Evolutionary conservation across 2,329 filamentous ascomycete genomes (phyloP).

Genomic region (Penicillium sp.): DNA sequence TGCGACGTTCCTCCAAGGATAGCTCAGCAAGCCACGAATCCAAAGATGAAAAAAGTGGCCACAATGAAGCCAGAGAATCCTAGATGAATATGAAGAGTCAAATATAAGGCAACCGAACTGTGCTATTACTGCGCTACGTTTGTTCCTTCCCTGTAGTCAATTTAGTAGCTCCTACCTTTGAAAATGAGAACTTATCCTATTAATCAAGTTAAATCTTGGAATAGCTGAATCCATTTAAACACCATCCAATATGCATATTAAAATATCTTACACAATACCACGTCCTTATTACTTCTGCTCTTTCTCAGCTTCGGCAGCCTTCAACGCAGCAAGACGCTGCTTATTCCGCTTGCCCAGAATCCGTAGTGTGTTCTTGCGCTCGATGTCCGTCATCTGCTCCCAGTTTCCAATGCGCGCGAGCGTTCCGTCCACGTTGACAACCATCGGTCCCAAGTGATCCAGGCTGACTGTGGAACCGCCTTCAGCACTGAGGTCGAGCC

Average conservation of each 20-base stretch:
- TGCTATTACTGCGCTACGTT: no score
- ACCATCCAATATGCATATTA: not conserved
- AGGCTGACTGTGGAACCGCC: slow-evolving; percentile 53
- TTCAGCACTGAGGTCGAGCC: slow-evolving; percentile 64
- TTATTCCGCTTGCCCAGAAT: slow-evolving; percentile 70
- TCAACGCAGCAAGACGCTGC: slow-evolving; percentile 58
- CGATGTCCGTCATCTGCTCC: slow-evolving; percentile 67
- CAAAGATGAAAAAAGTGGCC: not conserved
- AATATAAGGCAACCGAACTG: no score
- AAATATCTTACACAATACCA: not conserved
- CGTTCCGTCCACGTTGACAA: slow-evolving; percentile 72
- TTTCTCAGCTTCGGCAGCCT: slow-evolving; percentile 26
- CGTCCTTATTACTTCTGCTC: slow-evolving; percentile 31
- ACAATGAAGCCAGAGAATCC: slow-evolving; percentile 1
- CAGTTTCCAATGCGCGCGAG: slow-evolving; percentile 72
- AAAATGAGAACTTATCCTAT: not conserved
- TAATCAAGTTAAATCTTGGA: not conserved
- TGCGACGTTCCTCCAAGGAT: slow-evolving; percentile 9
- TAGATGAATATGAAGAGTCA: not conserved
- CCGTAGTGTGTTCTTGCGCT: slow-evolving; percentile 66
- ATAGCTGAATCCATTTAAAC: not conserved
- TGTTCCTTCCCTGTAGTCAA: no score
- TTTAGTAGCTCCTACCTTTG: not conserved
- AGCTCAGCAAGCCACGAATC: slow-evolving; percentile 1
- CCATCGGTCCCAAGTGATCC: slow-evolving; percentile 70